These are phyloP conservation scores for Pythium apleroticum DNA, from an alignment of 352 stramenopile species.

Conservation along the genomic window DNA sequence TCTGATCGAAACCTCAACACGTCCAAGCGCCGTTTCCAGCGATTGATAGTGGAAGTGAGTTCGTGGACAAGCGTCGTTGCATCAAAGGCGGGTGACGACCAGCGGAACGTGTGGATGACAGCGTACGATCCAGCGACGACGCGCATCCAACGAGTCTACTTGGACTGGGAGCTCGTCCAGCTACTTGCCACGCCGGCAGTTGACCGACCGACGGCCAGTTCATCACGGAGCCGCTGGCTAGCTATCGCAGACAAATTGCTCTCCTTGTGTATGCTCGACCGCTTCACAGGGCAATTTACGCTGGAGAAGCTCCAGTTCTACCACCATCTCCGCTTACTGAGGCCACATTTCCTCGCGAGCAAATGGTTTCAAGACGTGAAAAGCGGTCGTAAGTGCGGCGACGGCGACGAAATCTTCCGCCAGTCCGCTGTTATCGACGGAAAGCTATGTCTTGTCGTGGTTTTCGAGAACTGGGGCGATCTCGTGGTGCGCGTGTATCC, in stretches of 20 bases:
- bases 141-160: constrained; percentile 48
- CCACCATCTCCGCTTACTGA: constrained; percentile 52
- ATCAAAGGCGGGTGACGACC: not conserved
- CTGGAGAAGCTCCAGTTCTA: constrained; percentile 71
- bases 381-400: constrained; percentile 56
- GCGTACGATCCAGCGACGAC: constrained; percentile 52
- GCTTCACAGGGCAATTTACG: constrained; percentile 69
- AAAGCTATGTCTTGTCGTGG: constrained; percentile 46
- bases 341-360: constrained; percentile 52
- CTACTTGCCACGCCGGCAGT: constrained; percentile 35
- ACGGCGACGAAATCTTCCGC: constrained; percentile 69
- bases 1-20: constrained; percentile 4
- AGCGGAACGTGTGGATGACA: constrained; percentile 41
- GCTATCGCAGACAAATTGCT: constrained; percentile 51
- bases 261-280: constrained; percentile 60
- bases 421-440: constrained; percentile 50
- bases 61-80: constrained; percentile 27
- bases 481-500: constrained; percentile 58
- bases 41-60: constrained; percentile 54
- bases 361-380: constrained; percentile 62
- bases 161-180: constrained; percentile 69
- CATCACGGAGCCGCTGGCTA: constrained; percentile 17
- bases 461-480: constrained; percentile 84
- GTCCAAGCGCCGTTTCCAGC: constrained; percentile 8
- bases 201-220: constrained; percentile 10